Base-by-base conservation (phyloP, 2,329 filamentous ascomycete species). In the Claviceps quebecensis region DNA sequence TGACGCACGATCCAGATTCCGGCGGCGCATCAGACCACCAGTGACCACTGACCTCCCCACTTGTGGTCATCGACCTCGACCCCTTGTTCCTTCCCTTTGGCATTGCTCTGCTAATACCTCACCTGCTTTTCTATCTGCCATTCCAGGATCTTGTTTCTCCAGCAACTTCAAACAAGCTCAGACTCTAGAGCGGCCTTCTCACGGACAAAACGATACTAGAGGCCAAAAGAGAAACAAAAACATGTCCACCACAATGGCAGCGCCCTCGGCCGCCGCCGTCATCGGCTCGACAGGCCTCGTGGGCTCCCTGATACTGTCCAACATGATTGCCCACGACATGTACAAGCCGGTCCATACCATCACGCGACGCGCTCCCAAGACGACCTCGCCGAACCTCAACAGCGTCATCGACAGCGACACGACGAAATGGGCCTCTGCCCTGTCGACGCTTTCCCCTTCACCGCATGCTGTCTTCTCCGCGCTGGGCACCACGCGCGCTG, bases 401-500 rank as follows among this genome's bases (percentile, higher is more conserved):
- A 57, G 66, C 54, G 70, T 86, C 57, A 67, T 84, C 60, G 81
- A 86, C 26, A 57, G 76, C 58, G 86, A 94, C 65, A 81, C 80
- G 1, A 65, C 77, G 7, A 74, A 77, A 62, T 96, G 89, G 90
- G 69, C 79, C 2, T 58, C 72, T 9, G 69, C 76, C 58, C 75
- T 93, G 47, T 62, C 72, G 6, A 67, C 71, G 37, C 67, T 85
- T 45, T 62, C 69, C 0, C 77, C 82, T 0, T 55, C 72, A 0
- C 81, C 86, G 0, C 64, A 72, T 1, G 71, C 85, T 56, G 83
- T 93, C 69, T 81, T 91, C 69, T 89, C 86, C 2, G 80, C 80
- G 1, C 76, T 96, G 1, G 91, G 84, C 53, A 95, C 88, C 2
- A 96, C 90, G 0, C 79, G 81, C 47, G 84, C 73, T 0, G 74